Base-by-base conservation (phyloP, 768 basidiomycete genomes). In the Trametes sanguinea region DNA sequence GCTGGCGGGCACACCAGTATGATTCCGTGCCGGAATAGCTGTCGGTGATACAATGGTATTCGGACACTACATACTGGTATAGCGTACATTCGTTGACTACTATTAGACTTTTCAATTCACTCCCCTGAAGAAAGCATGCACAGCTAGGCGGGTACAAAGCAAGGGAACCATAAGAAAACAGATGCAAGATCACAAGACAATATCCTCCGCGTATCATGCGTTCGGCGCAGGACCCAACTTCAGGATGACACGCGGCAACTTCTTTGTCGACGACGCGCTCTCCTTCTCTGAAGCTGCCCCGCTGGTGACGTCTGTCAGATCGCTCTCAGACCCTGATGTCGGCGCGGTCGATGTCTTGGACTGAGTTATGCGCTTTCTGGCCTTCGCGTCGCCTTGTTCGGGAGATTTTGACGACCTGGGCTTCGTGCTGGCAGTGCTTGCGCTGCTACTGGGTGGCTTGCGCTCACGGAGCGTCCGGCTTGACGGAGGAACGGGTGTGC, bases 231-330 rank as follows among this genome's bases (percentile, higher is more conserved):
- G 73, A 2, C 81, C 76, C 72, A 92, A 76, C 75, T 83, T 82
- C 54, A 86, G 69, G 53, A 83, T 80, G 5, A 87, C 84, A 57
- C 77, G 77, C 0, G 83, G 85, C 1, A 85, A 69, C 64, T 81
- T 85, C 76, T 81, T 82, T 43, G 64, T 53, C 11, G 39, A 61
- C 58, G 68, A 43, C 64, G 65, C 39, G 57, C 60, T 29, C 57
- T 35, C 35, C 7, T 46, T 54, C 51, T 37, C 52, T 17, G 57
- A 51, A 8, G 40, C 6, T 47, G 35, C 35, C 39, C 65, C 61
- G 54, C 37, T 54, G 39, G 59, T 45, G 2, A 47, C 35, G 29
- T 57, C 63, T 30, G 63, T 60, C 6, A 60, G 45, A 16, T 64
- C 59, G 45, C 63, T 54, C 51, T 64, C 63, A 2, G 54, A 55